phyloP scores from a whole-genome alignment of 202 grass and related monocot species.

The Musa balbisiana region DNA sequence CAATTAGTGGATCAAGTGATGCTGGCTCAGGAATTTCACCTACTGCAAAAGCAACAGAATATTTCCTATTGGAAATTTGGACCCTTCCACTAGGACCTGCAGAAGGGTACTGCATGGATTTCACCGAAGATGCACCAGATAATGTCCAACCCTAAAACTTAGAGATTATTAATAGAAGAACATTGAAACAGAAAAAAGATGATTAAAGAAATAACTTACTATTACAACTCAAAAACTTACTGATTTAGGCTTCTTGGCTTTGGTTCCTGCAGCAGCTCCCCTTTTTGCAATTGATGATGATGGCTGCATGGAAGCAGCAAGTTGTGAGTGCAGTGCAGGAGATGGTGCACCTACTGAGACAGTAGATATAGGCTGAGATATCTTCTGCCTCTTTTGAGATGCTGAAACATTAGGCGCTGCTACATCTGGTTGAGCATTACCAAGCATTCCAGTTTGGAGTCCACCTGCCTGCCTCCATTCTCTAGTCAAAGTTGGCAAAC shows the following conservation, averaged over 20 bases:
- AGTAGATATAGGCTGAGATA: conserved; percentile 2
- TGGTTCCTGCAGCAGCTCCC: neutral
- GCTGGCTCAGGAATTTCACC: conserved; percentile 8
- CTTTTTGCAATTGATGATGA: conserved; percentile 4
- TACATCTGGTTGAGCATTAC: conserved; percentile 8
- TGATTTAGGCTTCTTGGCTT: conserved; percentile 12
- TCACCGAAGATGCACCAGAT: neutral
- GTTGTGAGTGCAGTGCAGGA: neutral
- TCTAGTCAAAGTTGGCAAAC: conserved; percentile 4
- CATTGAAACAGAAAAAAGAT: neutral
- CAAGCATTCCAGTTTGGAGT: neutral
- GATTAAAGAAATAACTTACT: neutral
- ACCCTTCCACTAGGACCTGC: conserved; percentile 28
- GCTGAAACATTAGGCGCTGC: neutral
- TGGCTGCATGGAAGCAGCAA: conserved; percentile 3
- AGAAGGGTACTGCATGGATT: conserved; percentile 29
- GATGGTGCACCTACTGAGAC: neutral
- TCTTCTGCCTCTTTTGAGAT: conserved; percentile 13
- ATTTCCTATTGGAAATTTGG: neutral
- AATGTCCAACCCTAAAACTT: neutral
- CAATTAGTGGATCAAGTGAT: conserved; percentile 18
- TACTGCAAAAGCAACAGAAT: neutral
- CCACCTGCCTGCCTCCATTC: conserved; percentile 13
- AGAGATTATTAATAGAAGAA: neutral
- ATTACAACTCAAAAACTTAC: conserved; percentile 7